Percentiles rank a stretch among this genome's conserved stretches.
phyloP scores from a whole-genome alignment of 2,329 filamentous ascomycete genomes.

The Berkeleyomyces basicola region DNA sequence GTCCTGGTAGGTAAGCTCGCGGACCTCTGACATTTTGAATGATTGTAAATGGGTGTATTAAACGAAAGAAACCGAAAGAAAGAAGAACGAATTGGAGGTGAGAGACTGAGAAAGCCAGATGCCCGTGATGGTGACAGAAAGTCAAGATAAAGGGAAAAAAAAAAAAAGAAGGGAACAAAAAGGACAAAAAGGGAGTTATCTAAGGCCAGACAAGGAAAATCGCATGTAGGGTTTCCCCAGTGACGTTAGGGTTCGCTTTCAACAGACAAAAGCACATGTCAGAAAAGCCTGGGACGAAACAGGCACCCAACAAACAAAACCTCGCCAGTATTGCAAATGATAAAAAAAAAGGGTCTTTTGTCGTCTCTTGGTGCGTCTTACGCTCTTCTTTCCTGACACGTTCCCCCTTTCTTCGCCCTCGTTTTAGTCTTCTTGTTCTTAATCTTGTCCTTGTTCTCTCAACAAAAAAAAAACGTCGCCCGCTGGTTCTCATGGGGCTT shows the following conservation, averaged over 20 bases:
- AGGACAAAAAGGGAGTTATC: neutral
- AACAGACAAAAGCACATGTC: neutral
- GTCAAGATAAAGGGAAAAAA: neutral
- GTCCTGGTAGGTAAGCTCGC: slow-evolving; percentile 59
- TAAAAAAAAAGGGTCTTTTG: neutral
- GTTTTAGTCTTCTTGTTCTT: neutral
- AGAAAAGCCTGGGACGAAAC: neutral
- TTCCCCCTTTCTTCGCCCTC: neutral
- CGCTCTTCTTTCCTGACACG: neutral
- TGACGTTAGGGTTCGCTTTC: neutral
- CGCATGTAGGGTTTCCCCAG: neutral
- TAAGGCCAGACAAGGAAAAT: neutral
- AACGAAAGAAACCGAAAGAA: slow-evolving; percentile 6
- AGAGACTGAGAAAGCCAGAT: no score
- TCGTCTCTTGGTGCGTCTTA: neutral
- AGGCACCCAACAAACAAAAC: neutral
- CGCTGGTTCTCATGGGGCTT: neutral
- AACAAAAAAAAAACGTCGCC: neutral
- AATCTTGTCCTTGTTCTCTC: neutral
- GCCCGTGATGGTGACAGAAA: no score
- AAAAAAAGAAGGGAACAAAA: neutral
- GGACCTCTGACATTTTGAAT: slow-evolving; percentile 19
- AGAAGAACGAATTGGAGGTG: neutral
- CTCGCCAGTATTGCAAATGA: no score
- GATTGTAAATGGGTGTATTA: slow-evolving; percentile 1